Evolutionary conservation across 2,329 filamentous ascomycete species (phyloP), one percentile per base, ranked within the genome.

Genomic region (Colletotrichum godetiae): DNA sequence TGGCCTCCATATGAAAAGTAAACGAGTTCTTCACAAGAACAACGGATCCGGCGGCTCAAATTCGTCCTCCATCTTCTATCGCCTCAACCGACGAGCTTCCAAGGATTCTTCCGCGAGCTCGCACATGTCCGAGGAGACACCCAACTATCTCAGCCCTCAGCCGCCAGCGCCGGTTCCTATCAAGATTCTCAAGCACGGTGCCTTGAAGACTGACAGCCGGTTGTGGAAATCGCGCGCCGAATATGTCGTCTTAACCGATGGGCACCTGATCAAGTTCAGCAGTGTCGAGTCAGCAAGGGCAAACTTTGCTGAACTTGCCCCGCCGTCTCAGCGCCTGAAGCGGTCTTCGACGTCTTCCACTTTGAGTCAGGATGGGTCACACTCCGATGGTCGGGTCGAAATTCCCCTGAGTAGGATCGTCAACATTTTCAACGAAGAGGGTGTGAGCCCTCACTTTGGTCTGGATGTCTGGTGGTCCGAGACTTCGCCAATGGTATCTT

Each of bases 401-500:
- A 84, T 91, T 8, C 87, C 88, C 0, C 79, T 90, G 8, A 83
- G 85, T 19, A 85, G 83, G 49, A 82, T 90, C 29, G 86, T 90
- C 49, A 86, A 88, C 2, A 84, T 85, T 2, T 90, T 89, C 74
- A 84, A 84, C 35, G 86, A 88, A 35, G 88, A 90, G 76, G 85
- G 84, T 56, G 84, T 84, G 1, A 83, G 85, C 59, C 84, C 87
- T 13, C 84, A 86, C 7, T 88, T 87, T 57, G 87, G 87, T 6
- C 79, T 90, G 63, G 88, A 91, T 76, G 82, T 90, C 2, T 90
- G 88, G 88, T 90, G 88, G 88, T 86, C 84, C 70, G 85, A 85
- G 15, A 78, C 81, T 19, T 81, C 83, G 68, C 83, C 85, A 2
- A 81, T 83, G 13, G 80, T 87, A 53, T 81, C 84, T 15, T 89